These are phyloP conservation scores for Arabidopsis hybrid DNA, from an alignment of 441 rosid genomes.

Conservation along the genomic window DNA sequence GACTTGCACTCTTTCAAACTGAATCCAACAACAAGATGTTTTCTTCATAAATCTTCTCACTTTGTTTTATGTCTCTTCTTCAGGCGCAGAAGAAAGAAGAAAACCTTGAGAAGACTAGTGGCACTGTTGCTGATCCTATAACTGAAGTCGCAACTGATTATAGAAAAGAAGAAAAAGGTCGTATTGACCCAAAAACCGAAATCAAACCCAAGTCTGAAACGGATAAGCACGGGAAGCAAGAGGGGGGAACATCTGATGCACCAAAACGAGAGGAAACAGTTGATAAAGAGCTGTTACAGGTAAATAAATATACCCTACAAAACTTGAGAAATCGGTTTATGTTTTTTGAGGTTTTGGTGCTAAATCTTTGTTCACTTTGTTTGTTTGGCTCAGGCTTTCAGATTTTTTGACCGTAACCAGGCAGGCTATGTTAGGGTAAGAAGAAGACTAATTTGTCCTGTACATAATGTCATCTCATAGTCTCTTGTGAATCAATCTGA, in stretches of 20 bases:
- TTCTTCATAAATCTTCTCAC: conserved; percentile 19
- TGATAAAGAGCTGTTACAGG: conserved; percentile 91
- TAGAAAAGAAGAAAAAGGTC: conserved; percentile 47
- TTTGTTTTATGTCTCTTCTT: conserved; percentile 29
- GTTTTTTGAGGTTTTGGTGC: conserved; percentile 1
- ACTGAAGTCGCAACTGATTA: conserved; percentile 48
- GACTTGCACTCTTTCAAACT: conserved; percentile 12
- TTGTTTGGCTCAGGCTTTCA: conserved; percentile 74
- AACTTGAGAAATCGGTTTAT: not conserved
- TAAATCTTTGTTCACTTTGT: conserved; percentile 23
- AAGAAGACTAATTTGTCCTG: not conserved
- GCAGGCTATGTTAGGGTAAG: conserved; percentile 88
- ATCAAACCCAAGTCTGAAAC: conserved; percentile 49
- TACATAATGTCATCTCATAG: not conserved
- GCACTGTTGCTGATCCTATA: conserved; percentile 20
- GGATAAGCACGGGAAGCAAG: conserved; percentile 46
- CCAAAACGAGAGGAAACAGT: conserved; percentile 56
- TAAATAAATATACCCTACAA: conserved; percentile 38
- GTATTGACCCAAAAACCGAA: conserved; percentile 47
- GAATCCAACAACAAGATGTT: conserved; percentile 16
- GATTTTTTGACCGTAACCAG: conserved; percentile 91
- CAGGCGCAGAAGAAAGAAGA: conserved; percentile 53
- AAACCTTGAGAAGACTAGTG: conserved; percentile 48
- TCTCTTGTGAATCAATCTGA: conserved; percentile 9
- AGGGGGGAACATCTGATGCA: conserved; percentile 47